Evolutionary conservation across 768 basidiomycete species (phyloP).

Genomic region (Cystoderma amianthinum): DNA sequence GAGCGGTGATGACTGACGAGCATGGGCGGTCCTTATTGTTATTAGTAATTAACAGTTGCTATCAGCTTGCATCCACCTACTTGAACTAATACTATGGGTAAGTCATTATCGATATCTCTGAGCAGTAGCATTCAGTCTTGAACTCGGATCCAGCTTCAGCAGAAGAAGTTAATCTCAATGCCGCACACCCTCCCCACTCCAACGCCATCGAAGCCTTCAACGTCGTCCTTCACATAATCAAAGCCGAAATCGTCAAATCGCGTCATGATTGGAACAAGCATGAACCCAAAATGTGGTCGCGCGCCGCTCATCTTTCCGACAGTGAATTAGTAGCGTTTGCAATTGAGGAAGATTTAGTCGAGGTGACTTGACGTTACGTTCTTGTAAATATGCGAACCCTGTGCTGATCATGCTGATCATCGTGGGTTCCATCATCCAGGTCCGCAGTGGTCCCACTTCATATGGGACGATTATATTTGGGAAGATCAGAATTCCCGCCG

Average conservation of each 20-base stretch:
- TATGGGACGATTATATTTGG: constrained; percentile 71
- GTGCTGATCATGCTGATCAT: constrained; percentile 30
- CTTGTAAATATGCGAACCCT: too few relatives aligned
- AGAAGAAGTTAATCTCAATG: constrained; percentile 52
- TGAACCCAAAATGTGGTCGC: constrained; percentile 66
- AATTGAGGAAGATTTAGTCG: constrained; percentile 34
- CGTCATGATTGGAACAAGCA: constrained; percentile 69
- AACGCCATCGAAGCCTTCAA: constrained; percentile 66
- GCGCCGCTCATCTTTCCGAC: constrained; percentile 47
- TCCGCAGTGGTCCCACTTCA: constrained; percentile 50
- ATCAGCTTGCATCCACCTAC: too few relatives aligned
- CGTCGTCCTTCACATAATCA: constrained; percentile 45
- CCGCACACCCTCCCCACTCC: constrained; percentile 47
- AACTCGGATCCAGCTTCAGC: constrained; percentile 48
- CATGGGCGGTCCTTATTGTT: too few relatives aligned
- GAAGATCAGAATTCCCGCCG: constrained; percentile 65
- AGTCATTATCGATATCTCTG: too few relatives aligned
- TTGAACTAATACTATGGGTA: too few relatives aligned
- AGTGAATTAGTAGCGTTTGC: constrained; percentile 43
- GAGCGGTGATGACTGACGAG: too few relatives aligned
- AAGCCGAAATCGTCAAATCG: constrained; percentile 57
- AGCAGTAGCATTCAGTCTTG: too few relatives aligned
- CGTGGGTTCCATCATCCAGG: constrained; percentile 17
- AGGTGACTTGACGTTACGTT: constrained; percentile 25
- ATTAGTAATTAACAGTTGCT: too few relatives aligned